Percentiles rank a stretch among this genome's conserved stretches.
These are phyloP conservation scores for Vaccinium corymbosum DNA, from an alignment of 148 eudicot species.

Conservation along the genomic window DNA sequence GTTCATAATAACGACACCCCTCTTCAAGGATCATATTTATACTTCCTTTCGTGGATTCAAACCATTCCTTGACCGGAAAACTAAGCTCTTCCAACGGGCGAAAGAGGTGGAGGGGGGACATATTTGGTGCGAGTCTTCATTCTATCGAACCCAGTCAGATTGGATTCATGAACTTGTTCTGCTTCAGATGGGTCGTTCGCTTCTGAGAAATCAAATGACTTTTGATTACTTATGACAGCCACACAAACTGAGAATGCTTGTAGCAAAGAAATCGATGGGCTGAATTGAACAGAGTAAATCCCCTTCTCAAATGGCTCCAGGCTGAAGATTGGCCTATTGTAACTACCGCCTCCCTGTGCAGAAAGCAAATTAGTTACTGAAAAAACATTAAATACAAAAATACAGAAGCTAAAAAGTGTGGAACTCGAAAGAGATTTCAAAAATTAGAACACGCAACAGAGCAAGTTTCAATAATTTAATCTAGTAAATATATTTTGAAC, in stretches of 20 bases:
- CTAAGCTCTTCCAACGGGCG: constrained; percentile 78
- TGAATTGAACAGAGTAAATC: constrained; percentile 58
- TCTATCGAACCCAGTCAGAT: constrained; percentile 2
- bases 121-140: constrained; percentile 31
- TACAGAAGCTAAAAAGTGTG: neutral
- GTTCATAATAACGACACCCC: constrained; percentile 11
- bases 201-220: constrained; percentile 30
- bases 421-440: neutral
- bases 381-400: neutral
- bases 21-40: constrained; percentile 23
- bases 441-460: neutral
- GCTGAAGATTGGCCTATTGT: constrained; percentile 48
- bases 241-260: constrained; percentile 76
- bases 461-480: neutral
- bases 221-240: constrained; percentile 46
- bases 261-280: constrained; percentile 52
- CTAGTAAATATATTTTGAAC: neutral
- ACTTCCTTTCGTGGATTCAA: neutral
- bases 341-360: constrained; percentile 53
- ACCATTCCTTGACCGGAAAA: neutral
- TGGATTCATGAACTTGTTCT: constrained; percentile 15
- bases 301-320: constrained; percentile 54
- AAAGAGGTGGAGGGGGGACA: constrained; percentile 55
- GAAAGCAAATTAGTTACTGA: neutral
- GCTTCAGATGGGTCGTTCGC: constrained; percentile 18